These are phyloP conservation scores for Phialemonium atrogriseum DNA, from an alignment of 2,329 filamentous ascomycete species.

Conservation along the genomic window DNA sequence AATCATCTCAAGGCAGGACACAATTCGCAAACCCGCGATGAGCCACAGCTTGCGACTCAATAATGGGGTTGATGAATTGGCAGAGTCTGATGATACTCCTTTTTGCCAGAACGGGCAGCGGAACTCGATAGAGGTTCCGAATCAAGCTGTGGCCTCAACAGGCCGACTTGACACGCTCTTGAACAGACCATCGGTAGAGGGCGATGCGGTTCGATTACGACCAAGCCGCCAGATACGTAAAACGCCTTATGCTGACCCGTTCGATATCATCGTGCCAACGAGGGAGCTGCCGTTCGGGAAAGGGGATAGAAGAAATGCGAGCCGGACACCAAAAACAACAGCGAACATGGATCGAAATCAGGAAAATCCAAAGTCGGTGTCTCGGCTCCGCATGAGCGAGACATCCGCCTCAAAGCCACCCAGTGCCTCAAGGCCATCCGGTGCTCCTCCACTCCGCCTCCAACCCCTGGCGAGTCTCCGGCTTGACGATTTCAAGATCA, in stretches of 20 bases:
- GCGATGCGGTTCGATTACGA: constrained; percentile 16
- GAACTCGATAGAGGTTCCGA: too few relatives aligned
- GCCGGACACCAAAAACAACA: constrained; percentile 1
- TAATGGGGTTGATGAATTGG: neutral
- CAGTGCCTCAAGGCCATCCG: constrained; percentile 11
- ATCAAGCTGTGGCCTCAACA: too few relatives aligned
- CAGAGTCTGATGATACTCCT: constrained; percentile 1
- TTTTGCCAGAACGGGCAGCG: too few relatives aligned
- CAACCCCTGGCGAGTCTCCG: constrained; percentile 49
- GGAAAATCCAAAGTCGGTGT: too few relatives aligned
- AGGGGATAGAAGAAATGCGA: neutral
- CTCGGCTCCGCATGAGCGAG: neutral
- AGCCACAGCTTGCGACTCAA: too few relatives aligned
- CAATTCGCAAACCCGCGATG: too few relatives aligned
- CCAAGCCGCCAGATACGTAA: constrained; percentile 15
- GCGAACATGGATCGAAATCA: too few relatives aligned
- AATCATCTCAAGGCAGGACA: too few relatives aligned
- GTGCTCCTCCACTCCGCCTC: constrained; percentile 45
- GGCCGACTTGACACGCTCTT: constrained; percentile 24
- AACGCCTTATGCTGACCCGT: constrained; percentile 8
- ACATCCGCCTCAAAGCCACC: constrained; percentile 6
- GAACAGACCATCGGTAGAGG: constrained; percentile 17
- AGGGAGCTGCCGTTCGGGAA: constrained; percentile 33
- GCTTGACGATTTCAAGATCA: constrained; percentile 73
- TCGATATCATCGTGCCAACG: constrained; percentile 24